Evolutionary conservation across 2,329 filamentous ascomycete species (phyloP).

Genomic region (Penicillium janthinellum): DNA sequence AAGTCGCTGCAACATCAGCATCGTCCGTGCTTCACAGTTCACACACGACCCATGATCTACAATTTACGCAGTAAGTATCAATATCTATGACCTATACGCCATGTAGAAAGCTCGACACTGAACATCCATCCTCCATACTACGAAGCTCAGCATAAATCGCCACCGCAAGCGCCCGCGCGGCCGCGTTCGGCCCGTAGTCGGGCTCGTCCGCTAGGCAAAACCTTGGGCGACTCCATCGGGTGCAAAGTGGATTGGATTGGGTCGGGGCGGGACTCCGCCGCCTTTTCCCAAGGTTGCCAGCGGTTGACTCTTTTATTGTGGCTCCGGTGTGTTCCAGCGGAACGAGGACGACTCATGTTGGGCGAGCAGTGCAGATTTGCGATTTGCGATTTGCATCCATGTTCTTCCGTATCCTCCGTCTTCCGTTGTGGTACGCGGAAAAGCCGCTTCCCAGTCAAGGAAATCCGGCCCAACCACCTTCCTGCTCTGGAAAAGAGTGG

Average conservation of each 20-base stretch:
- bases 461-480: slow-evolving; percentile 17
- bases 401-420: background rate
- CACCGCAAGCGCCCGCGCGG: slow-evolving; percentile 23
- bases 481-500: slow-evolving; percentile 16
- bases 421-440: background rate
- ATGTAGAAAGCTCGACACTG: background rate
- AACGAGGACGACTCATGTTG: background rate
- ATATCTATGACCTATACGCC: background rate
- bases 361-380: too few relatives aligned
- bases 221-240: slow-evolving; percentile 17
- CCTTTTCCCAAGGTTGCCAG: slow-evolving; percentile 9
- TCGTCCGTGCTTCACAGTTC: background rate
- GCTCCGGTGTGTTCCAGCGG: background rate
- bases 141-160: background rate
- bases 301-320: background rate
- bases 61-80: background rate
- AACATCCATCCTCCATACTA: background rate
- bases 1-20: background rate
- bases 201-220: slow-evolving; percentile 31
- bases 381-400: background rate
- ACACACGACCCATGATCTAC: background rate
- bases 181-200: slow-evolving; percentile 32
- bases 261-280: slow-evolving; percentile 21
- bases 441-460: background rate
- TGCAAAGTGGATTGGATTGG: slow-evolving; percentile 15